Conservation (phyloP, 176 grass and related monocot species). For the Aechmea fasciata region DNA sequence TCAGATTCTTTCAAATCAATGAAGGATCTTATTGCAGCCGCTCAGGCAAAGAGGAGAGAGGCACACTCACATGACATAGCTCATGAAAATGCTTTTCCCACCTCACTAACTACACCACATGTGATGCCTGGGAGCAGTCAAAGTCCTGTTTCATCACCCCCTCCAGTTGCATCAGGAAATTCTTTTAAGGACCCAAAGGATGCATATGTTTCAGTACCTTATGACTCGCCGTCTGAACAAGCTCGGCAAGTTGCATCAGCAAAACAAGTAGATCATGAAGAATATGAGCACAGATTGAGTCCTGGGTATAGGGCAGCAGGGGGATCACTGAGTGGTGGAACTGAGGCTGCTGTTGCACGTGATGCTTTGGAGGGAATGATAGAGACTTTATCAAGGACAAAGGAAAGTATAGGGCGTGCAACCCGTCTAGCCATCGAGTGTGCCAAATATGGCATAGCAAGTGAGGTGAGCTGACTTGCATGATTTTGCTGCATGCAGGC, state of each 20-base stretch:
- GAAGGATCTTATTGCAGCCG: constrained; percentile 96
- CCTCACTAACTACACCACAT: constrained; percentile 31
- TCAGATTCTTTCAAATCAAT: constrained; percentile 47
- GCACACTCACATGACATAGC: constrained; percentile 43
- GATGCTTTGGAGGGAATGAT: constrained; percentile 91
- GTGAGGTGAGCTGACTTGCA: constrained; percentile 39
- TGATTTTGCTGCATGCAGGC: not conserved
- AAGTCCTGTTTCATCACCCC: constrained; percentile 40
- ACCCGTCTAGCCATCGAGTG: constrained; percentile 90
- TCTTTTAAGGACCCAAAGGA: constrained; percentile 39
- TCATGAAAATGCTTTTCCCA: constrained; percentile 38
- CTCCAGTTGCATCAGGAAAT: constrained; percentile 55
- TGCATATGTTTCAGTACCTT: constrained; percentile 28
- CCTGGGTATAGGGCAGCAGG: constrained; percentile 32
- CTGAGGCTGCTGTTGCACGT: constrained; percentile 74
- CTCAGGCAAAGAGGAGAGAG: constrained; percentile 83
- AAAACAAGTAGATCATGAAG: constrained; percentile 44
- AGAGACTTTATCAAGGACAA: constrained; percentile 94
- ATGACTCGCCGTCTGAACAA: constrained; percentile 28
- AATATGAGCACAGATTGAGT: constrained; percentile 42
- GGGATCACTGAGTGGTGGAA: constrained; percentile 40
- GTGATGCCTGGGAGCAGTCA: constrained; percentile 56
- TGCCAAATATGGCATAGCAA: constrained; percentile 83
- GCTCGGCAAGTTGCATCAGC: constrained; percentile 27
- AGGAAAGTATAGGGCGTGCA: constrained; percentile 97